These are phyloP conservation scores for Trametes versicolor DNA, from an alignment of 1,284 basidiomycete species.

Conservation along the genomic window DNA sequence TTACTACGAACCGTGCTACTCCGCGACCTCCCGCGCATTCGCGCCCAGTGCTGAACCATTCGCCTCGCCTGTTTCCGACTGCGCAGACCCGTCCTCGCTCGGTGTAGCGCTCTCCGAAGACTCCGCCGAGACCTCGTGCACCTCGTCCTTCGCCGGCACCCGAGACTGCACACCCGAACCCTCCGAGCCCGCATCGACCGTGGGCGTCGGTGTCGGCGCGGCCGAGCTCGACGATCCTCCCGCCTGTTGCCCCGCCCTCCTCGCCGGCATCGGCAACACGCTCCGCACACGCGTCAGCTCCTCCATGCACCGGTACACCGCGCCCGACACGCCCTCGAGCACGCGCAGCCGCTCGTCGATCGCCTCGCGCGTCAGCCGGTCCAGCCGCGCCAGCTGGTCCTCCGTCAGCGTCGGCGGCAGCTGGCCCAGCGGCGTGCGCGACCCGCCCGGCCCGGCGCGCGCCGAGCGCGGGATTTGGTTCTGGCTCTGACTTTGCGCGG, in stretches of 20 bases:
- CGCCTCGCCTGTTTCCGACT: constrained; percentile 1
- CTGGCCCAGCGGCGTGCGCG: constrained; percentile 43
- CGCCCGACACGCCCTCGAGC: constrained; percentile 77
- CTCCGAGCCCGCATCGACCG: neutral
- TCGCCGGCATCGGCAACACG: constrained; percentile 57
- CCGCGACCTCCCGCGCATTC: neutral
- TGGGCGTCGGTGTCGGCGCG: neutral
- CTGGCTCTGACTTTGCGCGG: neutral
- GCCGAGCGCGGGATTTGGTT: constrained; percentile 20
- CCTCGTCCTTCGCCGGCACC: neutral
- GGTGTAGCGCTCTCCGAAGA: constrained; percentile 4
- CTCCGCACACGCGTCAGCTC: constrained; percentile 82
- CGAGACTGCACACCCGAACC: neutral
- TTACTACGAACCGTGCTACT: neutral
- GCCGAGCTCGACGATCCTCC: neutral
- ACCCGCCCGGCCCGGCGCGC: constrained; percentile 17
- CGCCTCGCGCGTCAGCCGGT: constrained; percentile 75
- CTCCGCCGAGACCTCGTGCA: neutral
- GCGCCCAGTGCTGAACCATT: neutral
- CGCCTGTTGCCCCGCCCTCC: neutral
- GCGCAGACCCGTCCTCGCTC: constrained; percentile 6
- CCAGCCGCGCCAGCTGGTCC: constrained; percentile 67
- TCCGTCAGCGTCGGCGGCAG: constrained; percentile 64
- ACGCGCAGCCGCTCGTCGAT: constrained; percentile 85
- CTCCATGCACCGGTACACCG: constrained; percentile 76